phyloP scores from a whole-genome alignment of 352 stramenopile species.

The Hyphochytrium catenoides region DNA sequence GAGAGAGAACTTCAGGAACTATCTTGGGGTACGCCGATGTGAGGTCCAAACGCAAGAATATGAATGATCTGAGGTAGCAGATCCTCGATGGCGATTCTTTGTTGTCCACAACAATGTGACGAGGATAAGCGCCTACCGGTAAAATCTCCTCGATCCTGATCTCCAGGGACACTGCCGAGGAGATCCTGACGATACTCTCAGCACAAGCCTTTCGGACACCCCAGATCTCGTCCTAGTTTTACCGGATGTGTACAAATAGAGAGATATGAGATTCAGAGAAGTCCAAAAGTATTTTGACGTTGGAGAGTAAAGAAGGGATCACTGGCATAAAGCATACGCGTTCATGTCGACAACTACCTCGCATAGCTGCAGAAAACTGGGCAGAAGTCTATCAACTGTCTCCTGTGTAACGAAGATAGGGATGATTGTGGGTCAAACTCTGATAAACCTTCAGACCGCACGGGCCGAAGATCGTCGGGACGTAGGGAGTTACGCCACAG shows the following conservation, averaged over 20 bases:
- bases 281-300: not conserved
- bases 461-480: no score
- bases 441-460: no score
- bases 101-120: not conserved
- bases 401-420: no score
- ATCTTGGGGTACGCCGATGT: no score
- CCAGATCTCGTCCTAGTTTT: slow-evolving; percentile 82
- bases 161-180: slow-evolving; percentile 38
- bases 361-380: not conserved
- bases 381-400: not conserved
- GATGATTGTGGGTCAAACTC: no score
- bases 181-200: slow-evolving; percentile 63
- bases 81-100: not conserved
- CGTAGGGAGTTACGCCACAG: no score
- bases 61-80: no score
- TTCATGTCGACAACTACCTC: not conserved
- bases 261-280: slow-evolving; percentile 23
- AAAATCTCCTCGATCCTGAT: slow-evolving; percentile 52
- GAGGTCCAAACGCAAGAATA: no score
- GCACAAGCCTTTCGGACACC: slow-evolving; percentile 73
- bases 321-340: not conserved
- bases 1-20: no score
- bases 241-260: slow-evolving; percentile 61
- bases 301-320: not conserved
- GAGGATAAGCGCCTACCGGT: no score